Evolutionary conservation across 129 eudicot species (phyloP).

Genomic region (Pittosporum tobira): DNA sequence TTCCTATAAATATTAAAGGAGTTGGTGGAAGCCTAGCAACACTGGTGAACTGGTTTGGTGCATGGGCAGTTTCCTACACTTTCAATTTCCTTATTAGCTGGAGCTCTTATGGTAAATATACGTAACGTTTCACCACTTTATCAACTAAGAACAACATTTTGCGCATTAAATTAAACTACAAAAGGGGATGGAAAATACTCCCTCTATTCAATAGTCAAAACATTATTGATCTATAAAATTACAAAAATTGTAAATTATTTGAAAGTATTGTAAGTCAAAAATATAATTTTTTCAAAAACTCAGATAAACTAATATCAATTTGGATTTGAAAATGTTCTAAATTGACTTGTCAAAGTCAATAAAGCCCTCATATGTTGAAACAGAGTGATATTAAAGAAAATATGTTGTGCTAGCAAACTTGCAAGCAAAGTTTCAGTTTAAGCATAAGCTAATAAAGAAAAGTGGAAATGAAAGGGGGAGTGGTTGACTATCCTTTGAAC

Average conservation of each 20-base stretch:
- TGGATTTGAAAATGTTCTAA: too few species aligned
- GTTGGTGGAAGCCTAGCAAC: constrained; percentile 61
- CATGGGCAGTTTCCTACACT: constrained; percentile 59
- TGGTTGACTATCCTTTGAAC: constrained; percentile 1
- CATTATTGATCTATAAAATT: too few species aligned
- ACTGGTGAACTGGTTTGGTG: constrained; percentile 54
- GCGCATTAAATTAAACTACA: background rate
- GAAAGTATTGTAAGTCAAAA: too few species aligned
- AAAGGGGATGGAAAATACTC: background rate
- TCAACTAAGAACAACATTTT: background rate
- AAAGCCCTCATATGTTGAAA: too few species aligned
- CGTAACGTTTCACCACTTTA: background rate
- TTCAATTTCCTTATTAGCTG: constrained; percentile 62
- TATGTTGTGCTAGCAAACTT: too few species aligned
- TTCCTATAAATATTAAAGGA: constrained; percentile 57
- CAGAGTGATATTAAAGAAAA: too few species aligned
- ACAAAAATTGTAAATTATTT: too few species aligned
- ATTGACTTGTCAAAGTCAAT: too few species aligned
- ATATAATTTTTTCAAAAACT: too few species aligned
- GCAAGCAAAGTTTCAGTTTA: background rate
- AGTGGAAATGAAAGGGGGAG: background rate
- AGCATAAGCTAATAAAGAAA: background rate
- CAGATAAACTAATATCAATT: too few species aligned
- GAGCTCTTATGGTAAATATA: constrained; percentile 52
- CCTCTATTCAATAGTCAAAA: too few species aligned